Evolutionary conservation across 495 filamentous ascomycete species (phyloP), one percentile per base, ranked within the genome.

Genomic region (Penicillium canescens): DNA sequence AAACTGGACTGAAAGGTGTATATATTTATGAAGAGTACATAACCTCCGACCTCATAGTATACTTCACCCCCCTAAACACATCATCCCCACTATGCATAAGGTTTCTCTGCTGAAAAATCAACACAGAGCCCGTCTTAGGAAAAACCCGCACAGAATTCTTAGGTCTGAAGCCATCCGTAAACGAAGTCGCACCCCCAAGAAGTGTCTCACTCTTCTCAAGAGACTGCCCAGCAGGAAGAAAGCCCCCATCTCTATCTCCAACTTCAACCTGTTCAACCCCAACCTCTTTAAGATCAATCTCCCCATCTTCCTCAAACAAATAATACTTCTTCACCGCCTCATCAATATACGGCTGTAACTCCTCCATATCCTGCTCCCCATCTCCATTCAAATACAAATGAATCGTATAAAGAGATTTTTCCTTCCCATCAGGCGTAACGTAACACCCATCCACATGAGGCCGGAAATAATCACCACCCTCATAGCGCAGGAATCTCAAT

Each of bases 351-450:
- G 55, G 49, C 44, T 36, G 8, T 46, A 76, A 46, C 42, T 72
- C 68, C 21, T 58, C 38, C 38, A 70, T 38, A 66, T 77, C 67
- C 56, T 77, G 78, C 40, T 73, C 72, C n/a, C 69, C 75, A 1
- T 74, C 71, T 37, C 85, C 78, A 63, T 89, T 92, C 45, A 97
- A 78, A 67, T 96, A 97, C 13, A 96, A 68, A 52, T 97, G 92
- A 23, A 96, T 69, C 0, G 92, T 96, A 59, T 85, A 87, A 47
- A 84, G 79, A 3, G 90, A 89, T 18, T 54, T 66, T 64, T 90
- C 81, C 39, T 63, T 66, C 16, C 74, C 62, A 56, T 86, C 80
- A 1, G 81, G 77, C 9, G 86, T 86, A 8, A 71, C 66, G 62
- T 88, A 96, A 12, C 66, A 57, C 14, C 80, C 87, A 69, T 96